Conservation (phyloP, 805 yeast species). For the Lachancea dasiensis region DNA sequence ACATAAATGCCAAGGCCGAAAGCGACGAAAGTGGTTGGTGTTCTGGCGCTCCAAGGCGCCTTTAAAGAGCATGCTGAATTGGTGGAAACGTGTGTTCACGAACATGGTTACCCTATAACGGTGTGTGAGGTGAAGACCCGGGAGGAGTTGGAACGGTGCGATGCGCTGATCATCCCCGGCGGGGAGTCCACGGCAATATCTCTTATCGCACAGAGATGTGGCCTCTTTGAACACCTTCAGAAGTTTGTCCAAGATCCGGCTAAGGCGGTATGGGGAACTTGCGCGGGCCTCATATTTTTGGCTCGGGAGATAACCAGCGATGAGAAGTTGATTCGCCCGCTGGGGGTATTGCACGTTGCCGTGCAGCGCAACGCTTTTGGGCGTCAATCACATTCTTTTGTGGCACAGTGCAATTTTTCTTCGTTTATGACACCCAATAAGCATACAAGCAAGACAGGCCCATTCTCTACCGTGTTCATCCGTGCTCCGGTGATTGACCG, state of each 20-base stretch:
- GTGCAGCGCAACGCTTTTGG: slow-evolving; percentile 76
- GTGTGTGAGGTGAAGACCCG: slow-evolving; percentile 46
- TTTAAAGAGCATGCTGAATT: slow-evolving; percentile 60
- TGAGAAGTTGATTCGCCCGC: slow-evolving; percentile 45
- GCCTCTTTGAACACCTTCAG: slow-evolving; percentile 48
- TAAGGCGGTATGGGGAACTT: slow-evolving; percentile 76
- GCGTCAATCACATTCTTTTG: slow-evolving; percentile 65
- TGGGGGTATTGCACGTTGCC: slow-evolving; percentile 60
- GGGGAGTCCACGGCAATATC: slow-evolving; percentile 71
- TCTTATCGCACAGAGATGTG: slow-evolving; percentile 59
- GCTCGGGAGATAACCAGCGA: slow-evolving; percentile 50
- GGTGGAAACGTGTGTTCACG: slow-evolving; percentile 35
- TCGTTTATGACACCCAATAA: slow-evolving; percentile 28
- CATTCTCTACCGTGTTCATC: slow-evolving; percentile 50
- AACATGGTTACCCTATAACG: slow-evolving; percentile 21
- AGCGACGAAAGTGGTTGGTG: slow-evolving; percentile 44
- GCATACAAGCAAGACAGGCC: slow-evolving; percentile 28
- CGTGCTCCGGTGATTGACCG: slow-evolving; percentile 66
- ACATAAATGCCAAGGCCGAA: background rate
- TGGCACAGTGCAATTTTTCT: slow-evolving; percentile 38
- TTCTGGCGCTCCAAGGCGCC: slow-evolving; percentile 75
- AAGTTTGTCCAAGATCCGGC: slow-evolving; percentile 41
- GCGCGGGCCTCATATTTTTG: slow-evolving; percentile 73
- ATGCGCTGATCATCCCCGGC: slow-evolving; percentile 61
- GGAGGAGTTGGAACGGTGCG: slow-evolving; percentile 44